Percentiles rank a stretch among this genome's conserved stretches.
These are phyloP conservation scores for Penicillium hesseltinei DNA, from an alignment of 2,329 filamentous ascomycete genomes.

Conservation along the genomic window DNA sequence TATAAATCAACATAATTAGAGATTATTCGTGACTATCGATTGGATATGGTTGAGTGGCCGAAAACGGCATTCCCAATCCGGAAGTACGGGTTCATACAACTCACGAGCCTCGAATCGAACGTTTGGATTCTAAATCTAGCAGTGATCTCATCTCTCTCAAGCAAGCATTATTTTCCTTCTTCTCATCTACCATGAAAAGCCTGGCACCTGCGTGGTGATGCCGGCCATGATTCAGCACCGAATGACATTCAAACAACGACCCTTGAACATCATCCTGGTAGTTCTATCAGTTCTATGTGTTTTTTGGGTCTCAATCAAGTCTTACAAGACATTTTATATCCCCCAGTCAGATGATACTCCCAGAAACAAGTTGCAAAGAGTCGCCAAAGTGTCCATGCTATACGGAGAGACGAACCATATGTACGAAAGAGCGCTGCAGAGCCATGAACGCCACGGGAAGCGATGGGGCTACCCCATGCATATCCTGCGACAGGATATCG, in stretches of 20 bases:
- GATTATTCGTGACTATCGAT: background rate
- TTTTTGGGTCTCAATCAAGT: background rate
- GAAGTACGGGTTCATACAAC: constrained; percentile 1
- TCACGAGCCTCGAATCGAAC: background rate
- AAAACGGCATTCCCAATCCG: constrained; percentile 7
- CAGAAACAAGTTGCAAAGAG: background rate
- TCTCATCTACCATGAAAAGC: background rate
- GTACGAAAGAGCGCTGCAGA: constrained; percentile 38
- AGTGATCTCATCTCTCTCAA: background rate
- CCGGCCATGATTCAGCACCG: background rate
- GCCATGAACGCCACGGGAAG: constrained; percentile 35
- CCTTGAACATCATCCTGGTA: background rate
- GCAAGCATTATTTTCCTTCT: background rate
- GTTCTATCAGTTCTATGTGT: background rate
- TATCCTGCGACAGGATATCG: constrained; percentile 33
- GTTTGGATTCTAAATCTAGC: background rate
- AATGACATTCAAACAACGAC: background rate
- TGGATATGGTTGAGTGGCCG: background rate
- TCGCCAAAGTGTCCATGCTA: constrained; percentile 37
- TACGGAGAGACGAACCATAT: constrained; percentile 33
- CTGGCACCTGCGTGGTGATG: background rate
- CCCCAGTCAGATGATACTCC: background rate
- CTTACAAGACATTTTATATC: background rate
- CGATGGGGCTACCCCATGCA: constrained; percentile 38
- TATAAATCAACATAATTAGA: background rate